Evolutionary conservation across 495 filamentous ascomycete genomes (phyloP).

Genomic region (Tuber brumale): DNA sequence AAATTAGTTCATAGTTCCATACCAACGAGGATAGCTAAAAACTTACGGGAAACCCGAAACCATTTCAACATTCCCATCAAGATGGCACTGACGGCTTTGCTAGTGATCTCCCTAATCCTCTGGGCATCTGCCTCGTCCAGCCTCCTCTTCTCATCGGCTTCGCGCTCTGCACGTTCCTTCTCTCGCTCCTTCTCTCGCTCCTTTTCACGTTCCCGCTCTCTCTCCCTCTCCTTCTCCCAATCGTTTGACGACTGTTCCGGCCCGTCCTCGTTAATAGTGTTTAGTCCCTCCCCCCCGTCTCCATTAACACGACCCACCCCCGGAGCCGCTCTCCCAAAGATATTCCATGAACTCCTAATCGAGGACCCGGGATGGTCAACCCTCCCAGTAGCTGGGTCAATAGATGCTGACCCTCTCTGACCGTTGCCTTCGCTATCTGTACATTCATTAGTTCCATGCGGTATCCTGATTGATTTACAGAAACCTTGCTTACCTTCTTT

Average conservation of each 20-base stretch:
- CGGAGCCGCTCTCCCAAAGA: constrained; percentile 22
- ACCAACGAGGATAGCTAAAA: not conserved
- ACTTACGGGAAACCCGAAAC: constrained; percentile 90
- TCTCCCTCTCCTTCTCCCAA: not conserved
- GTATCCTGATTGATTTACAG: constrained; percentile 10
- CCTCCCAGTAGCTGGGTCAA: constrained; percentile 20
- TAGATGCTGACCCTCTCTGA: constrained; percentile 7
- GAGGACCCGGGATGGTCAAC: constrained; percentile 27
- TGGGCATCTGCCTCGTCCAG: constrained; percentile 73
- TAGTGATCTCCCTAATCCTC: constrained; percentile 73
- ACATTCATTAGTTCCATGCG: constrained; percentile 10
- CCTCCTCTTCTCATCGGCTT: constrained; percentile 34
- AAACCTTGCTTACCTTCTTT: constrained; percentile 24
- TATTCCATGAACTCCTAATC: constrained; percentile 32
- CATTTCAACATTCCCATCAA: constrained; percentile 84
- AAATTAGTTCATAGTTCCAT: not conserved
- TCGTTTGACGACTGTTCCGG: not conserved
- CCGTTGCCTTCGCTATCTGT: not conserved
- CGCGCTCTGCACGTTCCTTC: constrained; percentile 24
- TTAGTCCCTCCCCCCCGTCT: constrained; percentile 8
- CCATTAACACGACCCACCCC: constrained; percentile 15
- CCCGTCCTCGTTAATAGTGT: constrained; percentile 10
- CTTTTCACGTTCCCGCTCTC: not conserved
- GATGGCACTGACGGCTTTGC: constrained; percentile 82
- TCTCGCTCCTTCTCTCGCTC: constrained; percentile 17